A percentile compares a stretch with the other conserved stretches of the same genome.
Conservation (phyloP, 2,329 filamentous ascomycete genomes). For the Aspergillus sp. region DNA sequence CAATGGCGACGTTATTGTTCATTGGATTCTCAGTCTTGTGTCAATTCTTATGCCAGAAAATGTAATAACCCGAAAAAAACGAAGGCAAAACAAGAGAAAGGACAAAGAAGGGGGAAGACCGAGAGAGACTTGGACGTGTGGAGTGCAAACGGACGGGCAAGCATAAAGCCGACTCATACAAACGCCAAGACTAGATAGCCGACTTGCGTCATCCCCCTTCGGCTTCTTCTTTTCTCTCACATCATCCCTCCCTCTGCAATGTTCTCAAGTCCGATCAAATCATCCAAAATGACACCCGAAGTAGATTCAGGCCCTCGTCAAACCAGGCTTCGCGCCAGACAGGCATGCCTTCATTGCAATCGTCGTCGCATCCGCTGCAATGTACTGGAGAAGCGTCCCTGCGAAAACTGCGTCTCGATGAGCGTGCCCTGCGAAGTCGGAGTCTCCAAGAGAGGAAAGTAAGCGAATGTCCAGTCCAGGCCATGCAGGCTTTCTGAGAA, state of each 20-base stretch:
- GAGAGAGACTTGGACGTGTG: no score
- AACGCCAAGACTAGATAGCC: constrained; percentile 7
- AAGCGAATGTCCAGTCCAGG: constrained; percentile 18
- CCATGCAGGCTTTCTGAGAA: not conserved
- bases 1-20: no score
- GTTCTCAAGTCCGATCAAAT: not conserved
- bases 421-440: constrained; percentile 43
- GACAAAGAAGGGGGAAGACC: no score
- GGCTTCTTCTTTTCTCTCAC: not conserved
- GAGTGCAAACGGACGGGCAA: no score
- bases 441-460: constrained; percentile 46
- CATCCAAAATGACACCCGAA: constrained; percentile 1
- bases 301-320: not conserved
- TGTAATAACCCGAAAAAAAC: no score
- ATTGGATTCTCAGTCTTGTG: no score
- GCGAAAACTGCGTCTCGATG: constrained; percentile 41
- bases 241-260: not conserved
- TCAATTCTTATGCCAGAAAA: no score
- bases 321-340: constrained; percentile 35
- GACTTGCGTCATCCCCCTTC: not conserved
- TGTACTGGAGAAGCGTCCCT: constrained; percentile 46
- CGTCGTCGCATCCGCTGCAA: constrained; percentile 48
- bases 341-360: constrained; percentile 47
- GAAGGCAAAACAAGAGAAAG: no score
- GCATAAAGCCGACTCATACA: constrained; percentile 1